These are phyloP conservation scores for Rhodomyrtus tomentosa DNA, from an alignment of 345 rosid genomes.

Conservation along the genomic window DNA sequence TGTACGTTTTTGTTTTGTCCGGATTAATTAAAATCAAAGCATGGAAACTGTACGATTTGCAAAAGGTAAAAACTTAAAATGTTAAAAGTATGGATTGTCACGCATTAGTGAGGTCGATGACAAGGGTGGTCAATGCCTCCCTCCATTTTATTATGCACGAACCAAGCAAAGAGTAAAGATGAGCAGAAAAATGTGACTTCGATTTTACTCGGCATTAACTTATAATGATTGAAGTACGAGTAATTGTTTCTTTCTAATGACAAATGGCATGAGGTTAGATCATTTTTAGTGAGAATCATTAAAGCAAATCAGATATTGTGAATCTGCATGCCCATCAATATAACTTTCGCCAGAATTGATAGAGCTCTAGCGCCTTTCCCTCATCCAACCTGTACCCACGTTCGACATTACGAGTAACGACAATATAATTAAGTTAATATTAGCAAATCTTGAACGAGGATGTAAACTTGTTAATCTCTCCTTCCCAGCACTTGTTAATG, in stretches of 20 bases:
- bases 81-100: too few relatives aligned
- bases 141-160: not conserved
- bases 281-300: not conserved
- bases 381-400: not conserved
- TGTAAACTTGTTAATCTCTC: not conserved
- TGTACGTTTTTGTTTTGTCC: not conserved
- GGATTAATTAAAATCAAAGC: not conserved
- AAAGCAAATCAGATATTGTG: not conserved
- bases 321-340: fast-evolving
- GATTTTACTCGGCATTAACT: not conserved
- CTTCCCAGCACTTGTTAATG: not conserved
- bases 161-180: not conserved
- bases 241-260: not conserved
- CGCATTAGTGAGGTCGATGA: not conserved
- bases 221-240: not conserved
- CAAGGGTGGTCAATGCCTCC: not conserved
- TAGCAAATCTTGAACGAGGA: not conserved
- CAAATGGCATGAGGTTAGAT: fast-evolving
- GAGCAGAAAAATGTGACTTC: not conserved
- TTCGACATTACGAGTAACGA: not conserved
- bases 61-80: too few relatives aligned
- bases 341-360: not conserved
- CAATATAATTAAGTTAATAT: not conserved
- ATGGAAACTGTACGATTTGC: not conserved
- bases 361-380: not conserved